Base-by-base conservation (phyloP, 2,329 filamentous ascomycete genomes). In the Epichloe coenophiala region DNA sequence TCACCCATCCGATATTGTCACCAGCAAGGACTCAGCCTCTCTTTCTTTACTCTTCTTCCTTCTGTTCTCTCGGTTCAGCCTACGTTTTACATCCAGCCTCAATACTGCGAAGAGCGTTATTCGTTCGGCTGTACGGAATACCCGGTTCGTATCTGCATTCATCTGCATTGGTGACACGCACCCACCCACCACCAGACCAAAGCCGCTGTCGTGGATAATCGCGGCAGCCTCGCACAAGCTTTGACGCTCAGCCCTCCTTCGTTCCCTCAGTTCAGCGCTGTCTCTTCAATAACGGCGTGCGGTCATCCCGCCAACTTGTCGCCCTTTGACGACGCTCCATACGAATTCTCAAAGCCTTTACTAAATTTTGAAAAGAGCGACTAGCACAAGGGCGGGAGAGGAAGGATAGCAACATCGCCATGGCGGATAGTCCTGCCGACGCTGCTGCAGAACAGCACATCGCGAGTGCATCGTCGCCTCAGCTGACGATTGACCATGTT, bases 401-500 rank as follows among this genome's bases (percentile, higher is more conserved):
- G 41, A 21, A 9, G 19, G 4, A 13, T 19, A 17, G 37, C 46
- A 41, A 12, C 23, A 21, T 48, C 27, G 35, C n/a, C 42, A 52
- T 52, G 50, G 41, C 41, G 17, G 23, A 33, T 17, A 23, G 17
- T 37, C 3, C 37, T 19, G n/a, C 48, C 21, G 35, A 31, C 4
- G 15, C 13, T 17, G 19, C 31, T 19, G 45, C 33, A 15, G 39
- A 40, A 36, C 45, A 37, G 43, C 36, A 27, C 5, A 27, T 7
- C 5, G 13, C 45, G 7, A 27, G 36, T 41, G 4, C 39, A 55
- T 58, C 59, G 12, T 65, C 63, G 17, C 64, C 60, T 23, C 60
- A 55, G 44, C 58, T 66, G 50, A 64, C 56, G 35, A 54, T 65
- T 43, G 60, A 65, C 45, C 47, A 55, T 44, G 56, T 60, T 45